phyloP scores from a whole-genome alignment of 2,329 filamentous ascomycete genomes.

The Xylaria sp. region DNA sequence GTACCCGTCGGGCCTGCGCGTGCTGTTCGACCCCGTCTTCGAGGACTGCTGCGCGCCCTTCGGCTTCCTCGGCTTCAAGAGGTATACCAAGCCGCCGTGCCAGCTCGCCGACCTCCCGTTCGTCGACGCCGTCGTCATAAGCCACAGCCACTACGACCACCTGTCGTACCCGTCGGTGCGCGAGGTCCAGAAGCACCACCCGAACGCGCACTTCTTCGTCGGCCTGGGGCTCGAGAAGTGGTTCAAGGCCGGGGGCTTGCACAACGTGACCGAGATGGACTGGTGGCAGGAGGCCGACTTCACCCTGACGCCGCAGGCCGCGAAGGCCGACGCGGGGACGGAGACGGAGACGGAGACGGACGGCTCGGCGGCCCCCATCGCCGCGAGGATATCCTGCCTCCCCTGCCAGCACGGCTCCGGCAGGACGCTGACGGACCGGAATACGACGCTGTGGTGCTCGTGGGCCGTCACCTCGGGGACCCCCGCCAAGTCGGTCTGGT shows the following conservation, averaged over 20 bases:
- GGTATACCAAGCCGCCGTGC: constrained; percentile 79
- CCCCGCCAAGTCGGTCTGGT: constrained; percentile 75
- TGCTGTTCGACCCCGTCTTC: constrained; percentile 93
- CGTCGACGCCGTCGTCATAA: constrained; percentile 79
- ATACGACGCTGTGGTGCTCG: constrained; percentile 81
- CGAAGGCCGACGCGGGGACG: constrained; percentile 25
- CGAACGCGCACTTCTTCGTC: constrained; percentile 84
- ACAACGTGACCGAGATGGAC: constrained; percentile 84
- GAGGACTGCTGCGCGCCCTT: constrained; percentile 84
- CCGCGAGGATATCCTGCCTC: constrained; percentile 73
- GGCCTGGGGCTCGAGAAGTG: constrained; percentile 81
- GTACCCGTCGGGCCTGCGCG: constrained; percentile 81
- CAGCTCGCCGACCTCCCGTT: constrained; percentile 75
- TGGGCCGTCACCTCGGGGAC: constrained; percentile 75
- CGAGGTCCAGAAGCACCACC: constrained; percentile 71
- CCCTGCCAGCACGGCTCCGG: constrained; percentile 84
- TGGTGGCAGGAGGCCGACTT: constrained; percentile 90
- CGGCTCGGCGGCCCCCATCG: constrained; percentile 53
- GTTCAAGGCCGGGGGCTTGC: constrained; percentile 72
- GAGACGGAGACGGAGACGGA: constrained; percentile 37
- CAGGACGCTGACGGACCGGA: constrained; percentile 68
- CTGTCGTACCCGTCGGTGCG: constrained; percentile 76
- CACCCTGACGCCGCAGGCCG: constrained; percentile 49
- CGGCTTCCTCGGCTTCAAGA: constrained; percentile 69
- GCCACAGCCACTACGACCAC: constrained; percentile 93